phyloP scores from a whole-genome alignment of 139 green algal genomes.

The Chlamydomonas incerta region DNA sequence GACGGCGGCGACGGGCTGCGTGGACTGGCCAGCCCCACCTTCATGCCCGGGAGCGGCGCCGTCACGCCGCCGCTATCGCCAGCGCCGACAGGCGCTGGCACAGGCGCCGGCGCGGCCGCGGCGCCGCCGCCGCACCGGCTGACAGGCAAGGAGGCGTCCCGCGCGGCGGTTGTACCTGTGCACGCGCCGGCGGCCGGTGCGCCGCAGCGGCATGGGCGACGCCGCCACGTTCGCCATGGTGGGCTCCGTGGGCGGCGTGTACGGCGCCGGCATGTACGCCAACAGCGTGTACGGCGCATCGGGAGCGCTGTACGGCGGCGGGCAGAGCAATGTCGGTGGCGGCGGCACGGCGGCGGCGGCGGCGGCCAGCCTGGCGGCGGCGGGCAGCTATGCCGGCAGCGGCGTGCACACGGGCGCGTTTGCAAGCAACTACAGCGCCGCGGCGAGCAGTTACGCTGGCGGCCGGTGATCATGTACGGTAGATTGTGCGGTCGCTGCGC shows the following conservation, averaged over 20 bases:
- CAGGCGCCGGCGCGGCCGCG: not conserved
- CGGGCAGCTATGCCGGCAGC: no score
- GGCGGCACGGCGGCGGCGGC: no score
- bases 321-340: not conserved
- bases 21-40: no score
- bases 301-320: conserved; percentile 3
- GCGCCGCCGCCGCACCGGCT: not conserved
- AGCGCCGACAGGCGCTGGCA: not conserved
- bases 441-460: no score
- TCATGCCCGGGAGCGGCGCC: no score
- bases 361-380: no score
- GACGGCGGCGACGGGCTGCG: no score
- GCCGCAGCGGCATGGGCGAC: conserved; percentile 20
- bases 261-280: conserved; percentile 23
- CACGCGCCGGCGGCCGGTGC: not conserved
- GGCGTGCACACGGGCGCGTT: no score
- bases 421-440: no score
- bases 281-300: not conserved
- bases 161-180: conserved; percentile 21
- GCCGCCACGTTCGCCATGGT: not conserved
- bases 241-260: conserved; percentile 27
- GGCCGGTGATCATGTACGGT: no score
- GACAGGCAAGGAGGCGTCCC: conserved; percentile 16
- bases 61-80: not conserved
- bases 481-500: no score